A percentile compares a stretch with the other conserved stretches of the same genome.
phyloP scores from a whole-genome alignment of 2,329 filamentous ascomycete species.

The Tolypocladium tundrense region DNA sequence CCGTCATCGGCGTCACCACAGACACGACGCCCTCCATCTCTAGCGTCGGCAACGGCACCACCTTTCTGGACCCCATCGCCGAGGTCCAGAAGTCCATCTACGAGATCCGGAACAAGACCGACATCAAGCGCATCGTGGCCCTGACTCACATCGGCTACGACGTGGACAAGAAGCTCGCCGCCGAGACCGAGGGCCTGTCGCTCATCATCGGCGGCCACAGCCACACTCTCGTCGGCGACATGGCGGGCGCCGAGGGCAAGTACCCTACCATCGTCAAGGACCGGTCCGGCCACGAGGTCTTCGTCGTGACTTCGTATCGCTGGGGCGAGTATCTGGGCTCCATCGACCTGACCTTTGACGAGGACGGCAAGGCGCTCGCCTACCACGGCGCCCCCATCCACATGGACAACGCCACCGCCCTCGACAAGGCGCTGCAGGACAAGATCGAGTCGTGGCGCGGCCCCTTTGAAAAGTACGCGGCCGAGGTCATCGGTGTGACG shows the following conservation, averaged over 20 bases:
- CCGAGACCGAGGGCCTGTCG: conserved; percentile 51
- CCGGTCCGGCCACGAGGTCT: conserved; percentile 53
- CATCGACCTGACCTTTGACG: conserved; percentile 55
- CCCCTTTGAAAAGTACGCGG: conserved; percentile 51
- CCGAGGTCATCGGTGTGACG: conserved; percentile 24
- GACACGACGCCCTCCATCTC: conserved; percentile 35
- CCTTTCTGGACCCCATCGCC: conserved; percentile 45
- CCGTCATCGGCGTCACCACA: conserved; percentile 50
- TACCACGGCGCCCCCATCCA: conserved; percentile 57
- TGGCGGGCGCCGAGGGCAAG: conserved; percentile 44
- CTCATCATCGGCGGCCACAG: conserved; percentile 57
- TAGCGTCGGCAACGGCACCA: conserved; percentile 45
- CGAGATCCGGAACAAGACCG: conserved; percentile 48
- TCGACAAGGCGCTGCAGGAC: conserved; percentile 45
- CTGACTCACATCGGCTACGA: conserved; percentile 60
- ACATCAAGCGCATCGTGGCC: conserved; percentile 54
- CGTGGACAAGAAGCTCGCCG: conserved; percentile 49
- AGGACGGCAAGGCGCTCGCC: conserved; percentile 47
- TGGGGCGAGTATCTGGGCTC: conserved; percentile 61
- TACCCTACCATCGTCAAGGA: conserved; percentile 57
- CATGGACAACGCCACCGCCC: conserved; percentile 48
- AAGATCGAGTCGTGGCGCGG: conserved; percentile 48
- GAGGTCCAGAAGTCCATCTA: conserved; percentile 53
- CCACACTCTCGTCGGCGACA: conserved; percentile 49
- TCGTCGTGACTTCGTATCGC: conserved; percentile 56